These are phyloP conservation scores for Ilyonectria mors-panacis DNA, from an alignment of 2,329 filamentous ascomycete genomes.

Conservation along the genomic window DNA sequence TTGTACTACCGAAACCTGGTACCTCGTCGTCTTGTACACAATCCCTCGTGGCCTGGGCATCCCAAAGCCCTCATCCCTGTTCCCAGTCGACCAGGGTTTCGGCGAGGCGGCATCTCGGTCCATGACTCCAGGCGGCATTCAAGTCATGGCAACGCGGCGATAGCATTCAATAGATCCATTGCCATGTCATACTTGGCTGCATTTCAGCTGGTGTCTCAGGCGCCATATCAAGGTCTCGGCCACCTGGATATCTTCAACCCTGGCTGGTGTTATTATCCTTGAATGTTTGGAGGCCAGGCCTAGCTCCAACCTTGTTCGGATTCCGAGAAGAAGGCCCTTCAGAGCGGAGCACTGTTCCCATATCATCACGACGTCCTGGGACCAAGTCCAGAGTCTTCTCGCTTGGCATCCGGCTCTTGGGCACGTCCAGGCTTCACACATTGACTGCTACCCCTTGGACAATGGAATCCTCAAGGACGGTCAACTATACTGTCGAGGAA, in stretches of 20 bases:
- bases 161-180: slow-evolving; percentile 24
- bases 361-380: slow-evolving; percentile 20
- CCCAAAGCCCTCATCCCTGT: slow-evolving; percentile 4
- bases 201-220: slow-evolving; percentile 26
- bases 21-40: slow-evolving; percentile 5
- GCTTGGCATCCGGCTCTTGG: slow-evolving; percentile 28
- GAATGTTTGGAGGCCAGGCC: slow-evolving; percentile 1
- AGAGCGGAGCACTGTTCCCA: slow-evolving; percentile 19
- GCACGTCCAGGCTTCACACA: slow-evolving; percentile 25
- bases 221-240: slow-evolving; percentile 23
- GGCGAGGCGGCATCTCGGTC: slow-evolving; percentile 7
- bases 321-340: slow-evolving; percentile 3
- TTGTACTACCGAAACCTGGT: background rate
- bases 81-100: background rate
- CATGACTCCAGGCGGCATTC: slow-evolving; percentile 6
- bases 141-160: slow-evolving; percentile 10
- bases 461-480: slow-evolving; percentile 40
- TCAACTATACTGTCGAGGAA: slow-evolving; percentile 33
- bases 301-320: slow-evolving; percentile 10
- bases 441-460: slow-evolving; percentile 29
- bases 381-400: slow-evolving; percentile 17
- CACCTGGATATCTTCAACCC: slow-evolving; percentile 13
- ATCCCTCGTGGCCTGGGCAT: slow-evolving; percentile 5
- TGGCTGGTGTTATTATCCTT: slow-evolving; percentile 13
- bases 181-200: slow-evolving; percentile 24